These are phyloP conservation scores for Diutina neorugosa DNA, from an alignment of 1,139 yeast species.

Conservation along the genomic window DNA sequence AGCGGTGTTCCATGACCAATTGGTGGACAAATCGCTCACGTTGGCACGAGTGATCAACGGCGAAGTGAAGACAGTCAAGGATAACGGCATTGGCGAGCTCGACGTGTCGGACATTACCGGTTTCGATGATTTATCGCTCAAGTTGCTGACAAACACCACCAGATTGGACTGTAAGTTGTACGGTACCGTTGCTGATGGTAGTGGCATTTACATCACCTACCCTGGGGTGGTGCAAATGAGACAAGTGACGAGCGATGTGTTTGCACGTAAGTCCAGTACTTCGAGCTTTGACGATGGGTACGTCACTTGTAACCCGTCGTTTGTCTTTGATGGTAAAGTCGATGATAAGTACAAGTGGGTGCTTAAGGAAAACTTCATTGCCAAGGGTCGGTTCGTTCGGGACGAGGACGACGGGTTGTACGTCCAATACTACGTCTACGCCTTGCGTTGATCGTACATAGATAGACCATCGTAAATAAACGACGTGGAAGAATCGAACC, in stretches of 20 bases:
- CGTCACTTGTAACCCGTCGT: slow-evolving; percentile 33
- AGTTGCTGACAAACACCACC: slow-evolving; percentile 17
- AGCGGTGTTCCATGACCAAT: neutral
- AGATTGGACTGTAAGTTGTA: slow-evolving; percentile 39
- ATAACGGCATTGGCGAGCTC: slow-evolving; percentile 1
- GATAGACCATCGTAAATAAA: neutral
- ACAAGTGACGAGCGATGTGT: slow-evolving; percentile 22
- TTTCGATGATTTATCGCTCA: slow-evolving; percentile 32
- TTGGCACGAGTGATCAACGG: neutral
- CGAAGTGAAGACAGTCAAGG: neutral
- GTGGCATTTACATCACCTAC: slow-evolving; percentile 30
- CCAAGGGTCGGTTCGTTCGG: slow-evolving; percentile 43
- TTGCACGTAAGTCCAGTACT: slow-evolving; percentile 15
- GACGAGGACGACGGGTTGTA: slow-evolving; percentile 25
- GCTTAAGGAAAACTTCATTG: slow-evolving; percentile 28
- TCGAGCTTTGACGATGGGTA: slow-evolving; percentile 33
- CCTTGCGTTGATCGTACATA: slow-evolving; percentile 9
- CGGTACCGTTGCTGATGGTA: slow-evolving; percentile 27
- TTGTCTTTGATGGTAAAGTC: slow-evolving; percentile 24
- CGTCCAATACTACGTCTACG: slow-evolving; percentile 41
- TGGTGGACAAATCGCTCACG: neutral
- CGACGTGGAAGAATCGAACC: no score
- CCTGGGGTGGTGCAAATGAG: slow-evolving; percentile 31
- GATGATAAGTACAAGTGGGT: slow-evolving; percentile 38
- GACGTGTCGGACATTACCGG: slow-evolving; percentile 15